Base-by-base conservation (phyloP, 441 rosid genomes). In the Jatropha podagrica region DNA sequence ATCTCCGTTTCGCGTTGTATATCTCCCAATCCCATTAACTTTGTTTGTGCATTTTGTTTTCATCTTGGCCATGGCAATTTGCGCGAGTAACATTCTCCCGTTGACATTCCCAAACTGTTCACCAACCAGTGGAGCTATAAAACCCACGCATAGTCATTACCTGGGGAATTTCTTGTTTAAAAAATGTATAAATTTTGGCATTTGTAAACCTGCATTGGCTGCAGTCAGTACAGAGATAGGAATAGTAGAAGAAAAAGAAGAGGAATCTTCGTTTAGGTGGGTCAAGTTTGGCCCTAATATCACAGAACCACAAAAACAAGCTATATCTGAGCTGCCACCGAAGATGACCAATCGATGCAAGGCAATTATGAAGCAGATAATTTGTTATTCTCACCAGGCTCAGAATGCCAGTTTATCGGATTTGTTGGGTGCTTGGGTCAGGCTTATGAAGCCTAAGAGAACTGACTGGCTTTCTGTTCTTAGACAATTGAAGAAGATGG, bases 401-500 rank as follows among this genome's bases (percentile, higher is more conserved):
- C 76, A 83, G 71, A 83, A 85, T 44, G 89, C 77, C 11, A 66
- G 76, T 37, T 79, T 92, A 44, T 68, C 64, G 4, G 87, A 85
- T 81, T 76, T 95, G 76, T 78, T 94, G 83, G 75, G 66, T 78
- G 83, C 81, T 77, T 95, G 96, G 97, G 94, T 85, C 54, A 86
- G 82, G 86, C 71, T 85, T 68, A 95, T 92, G 97, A 92, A 85
- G 68, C 97, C 97, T 71, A 82, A 67, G 61, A 83, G 96, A 77
- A 83, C 90, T 65, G 96, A 91, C 55, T 92, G 98, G 97, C 98
- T 95, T 69, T 85, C 85, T 4, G 82, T 95, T 81, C 92, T 92
- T 56, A 90, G 88, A 80, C 88, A 91, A 82, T 80, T 92, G 85
- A 86, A 83, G 77, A 67, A 4, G 26, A 83, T 79, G 78, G 88